These are phyloP conservation scores for Thalia dealbata DNA, from an alignment of 176 grass and related monocot genomes.

Conservation along the genomic window DNA sequence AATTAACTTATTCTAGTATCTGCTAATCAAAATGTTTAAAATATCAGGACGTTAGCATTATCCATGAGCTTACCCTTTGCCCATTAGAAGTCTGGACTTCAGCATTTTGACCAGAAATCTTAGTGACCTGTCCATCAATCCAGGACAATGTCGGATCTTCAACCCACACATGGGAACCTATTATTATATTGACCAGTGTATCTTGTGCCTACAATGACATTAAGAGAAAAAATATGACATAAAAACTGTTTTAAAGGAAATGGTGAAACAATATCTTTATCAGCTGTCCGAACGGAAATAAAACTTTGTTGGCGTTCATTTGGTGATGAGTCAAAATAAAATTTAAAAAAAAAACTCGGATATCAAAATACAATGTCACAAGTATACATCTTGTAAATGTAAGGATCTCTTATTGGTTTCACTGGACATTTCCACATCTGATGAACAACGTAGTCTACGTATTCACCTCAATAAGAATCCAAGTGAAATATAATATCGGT, in stretches of 20 bases:
- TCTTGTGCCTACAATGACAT: conserved; percentile 35
- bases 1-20: background rate
- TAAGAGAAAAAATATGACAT: background rate
- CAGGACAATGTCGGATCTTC: conserved; percentile 52
- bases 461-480: too few species aligned
- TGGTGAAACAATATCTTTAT: background rate
- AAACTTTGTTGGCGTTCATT: too few species aligned
- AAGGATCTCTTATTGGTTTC: too few species aligned
- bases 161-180: conserved; percentile 93
- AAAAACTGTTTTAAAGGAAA: background rate
- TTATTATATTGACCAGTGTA: conserved; percentile 90
- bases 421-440: too few species aligned
- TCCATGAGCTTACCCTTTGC: conserved; percentile 38
- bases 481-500: too few species aligned
- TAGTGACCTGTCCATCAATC: conserved; percentile 84
- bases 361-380: too few species aligned
- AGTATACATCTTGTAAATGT: too few species aligned
- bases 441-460: too few species aligned
- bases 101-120: conserved; percentile 67
- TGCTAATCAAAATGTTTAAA: background rate
- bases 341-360: too few species aligned
- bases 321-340: too few species aligned
- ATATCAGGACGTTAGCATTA: background rate
- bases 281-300: background rate
- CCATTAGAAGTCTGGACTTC: conserved; percentile 59